Percentiles rank a stretch among this genome's conserved stretches.
Conservation (phyloP, 2,329 filamentous ascomycete species). For the Beauveria scarabaeidicola region DNA sequence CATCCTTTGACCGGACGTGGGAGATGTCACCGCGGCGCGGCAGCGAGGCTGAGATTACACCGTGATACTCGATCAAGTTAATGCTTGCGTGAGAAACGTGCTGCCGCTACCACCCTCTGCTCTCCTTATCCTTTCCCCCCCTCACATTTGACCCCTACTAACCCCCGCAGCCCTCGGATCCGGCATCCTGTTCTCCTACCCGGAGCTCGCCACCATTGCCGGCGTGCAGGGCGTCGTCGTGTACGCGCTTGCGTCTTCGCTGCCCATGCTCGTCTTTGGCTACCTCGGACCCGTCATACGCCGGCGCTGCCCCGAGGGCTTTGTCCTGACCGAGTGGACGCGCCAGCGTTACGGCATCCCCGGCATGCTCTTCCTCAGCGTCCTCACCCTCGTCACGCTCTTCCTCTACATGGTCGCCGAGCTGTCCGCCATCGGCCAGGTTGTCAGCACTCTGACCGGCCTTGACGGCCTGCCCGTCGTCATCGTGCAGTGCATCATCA, state of each 20-base stretch:
- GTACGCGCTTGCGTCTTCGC: slow-evolving; percentile 63
- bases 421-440: slow-evolving; percentile 72
- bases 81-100: slow-evolving; percentile 98
- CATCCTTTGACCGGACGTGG: slow-evolving; percentile 15
- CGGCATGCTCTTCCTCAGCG: slow-evolving; percentile 64
- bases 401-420: slow-evolving; percentile 85
- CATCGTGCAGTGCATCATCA: slow-evolving; percentile 69
- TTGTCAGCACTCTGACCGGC: slow-evolving; percentile 65
- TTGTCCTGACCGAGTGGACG: slow-evolving; percentile 79
- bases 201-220: slow-evolving; percentile 68
- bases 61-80: slow-evolving; percentile 98
- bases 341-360: slow-evolving; percentile 65
- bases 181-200: slow-evolving; percentile 75
- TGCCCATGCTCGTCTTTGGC: slow-evolving; percentile 68
- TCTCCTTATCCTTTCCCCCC: slow-evolving; percentile 16
- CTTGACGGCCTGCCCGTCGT: slow-evolving; percentile 66
- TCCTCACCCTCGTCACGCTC: slow-evolving; percentile 70
- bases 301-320: slow-evolving; percentile 71
- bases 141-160: slow-evolving; percentile 25
- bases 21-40: slow-evolving; percentile 33
- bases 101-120: slow-evolving; percentile 61
- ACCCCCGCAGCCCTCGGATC: slow-evolving; percentile 66
- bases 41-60: slow-evolving; percentile 85
- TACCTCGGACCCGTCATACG: slow-evolving; percentile 69
- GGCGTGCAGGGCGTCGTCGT: slow-evolving; percentile 72